Evolutionary conservation across 2,329 filamentous ascomycete genomes (phyloP).

Genomic region (Penicillium vulpinum): DNA sequence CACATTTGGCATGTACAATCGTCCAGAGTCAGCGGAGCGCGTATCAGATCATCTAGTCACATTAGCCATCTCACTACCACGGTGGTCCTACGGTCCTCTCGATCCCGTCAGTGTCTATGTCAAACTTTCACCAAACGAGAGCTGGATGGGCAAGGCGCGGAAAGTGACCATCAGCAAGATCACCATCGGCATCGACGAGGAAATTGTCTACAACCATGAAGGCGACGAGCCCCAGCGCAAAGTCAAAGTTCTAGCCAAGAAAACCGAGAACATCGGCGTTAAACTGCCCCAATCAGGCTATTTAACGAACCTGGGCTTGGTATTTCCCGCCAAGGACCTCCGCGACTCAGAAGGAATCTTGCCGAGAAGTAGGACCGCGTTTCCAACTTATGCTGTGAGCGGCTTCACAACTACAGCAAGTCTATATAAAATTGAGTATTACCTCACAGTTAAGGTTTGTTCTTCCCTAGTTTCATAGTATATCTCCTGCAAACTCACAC

Average conservation of each 20-base stretch:
- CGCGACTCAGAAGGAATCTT: constrained; percentile 85
- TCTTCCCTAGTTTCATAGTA: constrained; percentile 2
- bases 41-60: constrained; percentile 90
- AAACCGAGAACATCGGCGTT: constrained; percentile 75
- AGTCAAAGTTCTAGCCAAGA: constrained; percentile 80
- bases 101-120: constrained; percentile 97
- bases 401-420: constrained; percentile 93
- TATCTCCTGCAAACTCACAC: constrained; percentile 19
- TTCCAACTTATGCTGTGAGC: constrained; percentile 82
- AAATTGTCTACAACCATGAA: constrained; percentile 98
- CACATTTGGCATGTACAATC: constrained; percentile 99
- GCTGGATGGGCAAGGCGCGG: constrained; percentile 87
- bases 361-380: constrained; percentile 78
- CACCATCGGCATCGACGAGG: constrained; percentile 90
- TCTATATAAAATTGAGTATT: constrained; percentile 98
- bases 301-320: constrained; percentile 84
- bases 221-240: constrained; percentile 93
- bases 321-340: constrained; percentile 87
- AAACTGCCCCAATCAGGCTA: constrained; percentile 90
- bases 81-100: constrained; percentile 94
- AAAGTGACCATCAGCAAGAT: constrained; percentile 93
- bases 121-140: constrained; percentile 85
- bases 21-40: constrained; percentile 81
- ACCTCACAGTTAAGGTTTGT: constrained; percentile 82
- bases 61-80: constrained; percentile 84